Base-by-base conservation (phyloP, 805 yeast species). In the Kluyveromyces aestuarii region DNA sequence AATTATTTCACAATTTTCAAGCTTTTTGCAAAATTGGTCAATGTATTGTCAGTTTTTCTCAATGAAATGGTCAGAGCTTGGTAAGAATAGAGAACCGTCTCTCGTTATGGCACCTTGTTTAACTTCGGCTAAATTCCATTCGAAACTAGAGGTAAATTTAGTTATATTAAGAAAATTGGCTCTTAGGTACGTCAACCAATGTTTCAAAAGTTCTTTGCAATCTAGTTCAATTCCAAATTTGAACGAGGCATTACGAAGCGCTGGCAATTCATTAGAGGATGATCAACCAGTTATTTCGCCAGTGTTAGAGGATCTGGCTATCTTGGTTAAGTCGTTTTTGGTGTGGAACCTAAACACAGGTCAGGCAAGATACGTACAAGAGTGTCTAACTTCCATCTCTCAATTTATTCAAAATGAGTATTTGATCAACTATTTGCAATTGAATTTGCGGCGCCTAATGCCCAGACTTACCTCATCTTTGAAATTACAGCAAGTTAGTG, bases 11-110 rank as follows among this genome's bases (percentile, higher is more conserved):
- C 45, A 93, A 57, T 68, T 86, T 14, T 77, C 95, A 0, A 72
- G 83, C 8, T 84, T 93, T 62, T 69, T 91, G 59, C 87, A 85
- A 59, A 81, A 88, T 52, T 91, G 98, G 98, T 73, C 86, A 17
- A 72, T 84, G 69, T 87, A 87, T 61, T 74, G 84, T 50, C 79
- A 80, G 57, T 89, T 88, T 57, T 75, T 86, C 55, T 76, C 84
- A 0, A 74, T 78, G 17, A 78, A 84, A 50, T 87, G 90, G 81
- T 74, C 74, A 47, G 77, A 74, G 45, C 72, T 76, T 41, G 49
- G 54, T 9, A 50, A 52, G 6, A 36, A 45, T 1, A 27, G 19
- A 14, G 48, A 46, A 35, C 37, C 25, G 6, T 37, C 48, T 11
- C 44, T 61, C 35, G 38, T 21, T n/a, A 47, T 57, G 5, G 64